phyloP scores from a whole-genome alignment of 2,329 filamentous ascomycete species.

The Talaromyces sp. region DNA sequence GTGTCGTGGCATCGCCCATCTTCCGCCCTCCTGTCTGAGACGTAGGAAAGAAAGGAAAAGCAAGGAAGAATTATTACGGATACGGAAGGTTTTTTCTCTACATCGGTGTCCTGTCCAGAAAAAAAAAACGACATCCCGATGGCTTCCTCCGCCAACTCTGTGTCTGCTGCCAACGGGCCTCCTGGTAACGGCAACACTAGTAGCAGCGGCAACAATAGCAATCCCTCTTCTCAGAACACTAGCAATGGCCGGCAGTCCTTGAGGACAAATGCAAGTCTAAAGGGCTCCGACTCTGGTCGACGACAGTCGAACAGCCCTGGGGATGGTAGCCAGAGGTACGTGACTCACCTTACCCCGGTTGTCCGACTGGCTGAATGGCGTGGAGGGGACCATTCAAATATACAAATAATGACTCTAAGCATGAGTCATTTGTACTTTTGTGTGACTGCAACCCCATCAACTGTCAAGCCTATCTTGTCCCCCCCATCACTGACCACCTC shows the following conservation, averaged over 20 bases:
- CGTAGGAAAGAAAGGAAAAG: conserved; percentile 16
- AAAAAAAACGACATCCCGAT: conserved; percentile 26
- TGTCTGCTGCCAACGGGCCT: conserved; percentile 31
- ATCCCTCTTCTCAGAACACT: conserved; percentile 34
- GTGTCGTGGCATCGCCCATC: conserved; percentile 31
- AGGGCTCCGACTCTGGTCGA: conserved; percentile 49
- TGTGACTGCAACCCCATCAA: not conserved
- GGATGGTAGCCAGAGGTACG: conserved; percentile 53
- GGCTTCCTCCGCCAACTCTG: conserved; percentile 38
- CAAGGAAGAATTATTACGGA: not conserved
- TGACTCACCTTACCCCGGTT: conserved; percentile 14
- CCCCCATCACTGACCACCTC: not conserved
- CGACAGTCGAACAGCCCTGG: conserved; percentile 54
- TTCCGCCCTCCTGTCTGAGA: conserved; percentile 24
- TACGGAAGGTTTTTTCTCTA: conserved; percentile 18
- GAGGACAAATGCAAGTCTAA: conserved; percentile 48
- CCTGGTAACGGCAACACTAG: conserved; percentile 25
- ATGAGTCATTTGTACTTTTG: not conserved
- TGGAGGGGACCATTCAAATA: not conserved
- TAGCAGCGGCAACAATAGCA: conserved; percentile 5
- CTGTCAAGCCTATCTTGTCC: not conserved
- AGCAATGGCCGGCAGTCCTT: conserved; percentile 40
- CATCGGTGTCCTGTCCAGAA: conserved; percentile 29
- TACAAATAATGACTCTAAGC: not conserved
- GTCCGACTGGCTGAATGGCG: not conserved